phyloP scores from a whole-genome alignment of 192 early-diverging fungal genomes.

The Chytriomyces sp. region DNA sequence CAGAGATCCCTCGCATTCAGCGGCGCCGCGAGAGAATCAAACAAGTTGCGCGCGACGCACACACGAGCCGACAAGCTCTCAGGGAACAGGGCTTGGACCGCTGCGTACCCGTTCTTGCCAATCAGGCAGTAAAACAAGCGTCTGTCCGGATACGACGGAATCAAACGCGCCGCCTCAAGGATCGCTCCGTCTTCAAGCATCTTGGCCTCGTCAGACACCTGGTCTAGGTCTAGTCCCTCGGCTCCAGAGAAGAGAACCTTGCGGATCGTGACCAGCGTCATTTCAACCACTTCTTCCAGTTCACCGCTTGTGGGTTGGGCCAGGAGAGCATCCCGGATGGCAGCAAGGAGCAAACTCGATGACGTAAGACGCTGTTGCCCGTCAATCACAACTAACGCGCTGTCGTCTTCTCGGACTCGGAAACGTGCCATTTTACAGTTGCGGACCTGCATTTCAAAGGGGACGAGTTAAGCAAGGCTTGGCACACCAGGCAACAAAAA shows the following conservation, averaged over 20 bases:
- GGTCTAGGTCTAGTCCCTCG: not conserved
- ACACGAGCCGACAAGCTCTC: not conserved
- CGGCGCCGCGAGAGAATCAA: not conserved
- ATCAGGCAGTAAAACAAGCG: conserved; percentile 1
- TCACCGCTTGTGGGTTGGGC: not conserved
- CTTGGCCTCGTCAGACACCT: not conserved
- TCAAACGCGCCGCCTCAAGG: conserved; percentile 3
- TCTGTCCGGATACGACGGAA: conserved; percentile 11
- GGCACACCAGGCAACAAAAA: too few relatives aligned
- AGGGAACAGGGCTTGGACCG: not conserved
- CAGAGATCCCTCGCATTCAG: not conserved
- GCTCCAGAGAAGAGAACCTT: not conserved
- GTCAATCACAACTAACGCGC: not conserved
- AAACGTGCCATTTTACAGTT: conserved; percentile 4
- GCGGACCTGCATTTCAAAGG: not conserved
- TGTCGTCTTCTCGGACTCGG: not conserved
- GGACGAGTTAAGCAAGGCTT: too few relatives aligned
- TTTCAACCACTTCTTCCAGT: not conserved
- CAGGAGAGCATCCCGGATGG: conserved; percentile 11
- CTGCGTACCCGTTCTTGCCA: not conserved
- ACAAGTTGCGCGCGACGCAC: not conserved
- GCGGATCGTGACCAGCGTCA: not conserved
- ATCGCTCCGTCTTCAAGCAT: not conserved
- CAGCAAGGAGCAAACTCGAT: conserved; percentile 6
- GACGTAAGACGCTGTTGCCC: conserved; percentile 11